Conservation (phyloP, 2,329 filamentous ascomycete genomes). For the Sordariomycetes sp. region DNA sequence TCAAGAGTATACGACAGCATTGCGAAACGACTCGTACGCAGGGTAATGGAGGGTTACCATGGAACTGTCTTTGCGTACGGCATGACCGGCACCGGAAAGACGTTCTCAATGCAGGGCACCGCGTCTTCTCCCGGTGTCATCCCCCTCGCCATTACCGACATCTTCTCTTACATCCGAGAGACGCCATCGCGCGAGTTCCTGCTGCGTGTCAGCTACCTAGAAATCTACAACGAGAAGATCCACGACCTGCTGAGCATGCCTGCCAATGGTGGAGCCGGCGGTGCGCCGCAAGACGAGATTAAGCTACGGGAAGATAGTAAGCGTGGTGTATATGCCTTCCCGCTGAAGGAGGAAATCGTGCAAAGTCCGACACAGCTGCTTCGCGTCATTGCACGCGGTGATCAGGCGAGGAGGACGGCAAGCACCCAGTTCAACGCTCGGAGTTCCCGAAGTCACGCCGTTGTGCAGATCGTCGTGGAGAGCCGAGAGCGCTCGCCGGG, state of each 20-base stretch:
- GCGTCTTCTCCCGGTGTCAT: conserved; percentile 93
- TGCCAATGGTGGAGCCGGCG: conserved; percentile 39
- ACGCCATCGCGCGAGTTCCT: conserved; percentile 91
- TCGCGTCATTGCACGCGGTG: conserved; percentile 86
- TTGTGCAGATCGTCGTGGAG: conserved; percentile 97
- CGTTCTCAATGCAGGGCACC: conserved; percentile 98
- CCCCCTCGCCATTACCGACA: conserved; percentile 92
- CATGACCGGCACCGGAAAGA: conserved; percentile 98
- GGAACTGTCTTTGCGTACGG: conserved; percentile 97
- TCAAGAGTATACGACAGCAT: conserved; percentile 86
- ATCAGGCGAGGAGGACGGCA: conserved; percentile 77
- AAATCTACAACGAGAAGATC: conserved; percentile 98
- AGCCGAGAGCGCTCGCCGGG: conserved; percentile 73
- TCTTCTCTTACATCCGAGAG: conserved; percentile 97
- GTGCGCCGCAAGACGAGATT: conserved; percentile 70
- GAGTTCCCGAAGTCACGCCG: conserved; percentile 94
- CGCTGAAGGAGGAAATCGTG: conserved; percentile 95
- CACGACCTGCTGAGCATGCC: conserved; percentile 81
- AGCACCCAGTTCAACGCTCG: conserved; percentile 95
- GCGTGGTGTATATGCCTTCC: conserved; percentile 88
- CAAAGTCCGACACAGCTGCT: conserved; percentile 93
- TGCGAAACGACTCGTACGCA: conserved; percentile 83
- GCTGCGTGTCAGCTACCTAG: conserved; percentile 89
- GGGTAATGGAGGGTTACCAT: conserved; percentile 98
- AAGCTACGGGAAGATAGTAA: conserved; percentile 95